A percentile compares a stretch with the other conserved stretches of the same genome.
Evolutionary conservation across 2,329 filamentous ascomycete species (phyloP).

Genomic region (Diaporthe ampelina): DNA sequence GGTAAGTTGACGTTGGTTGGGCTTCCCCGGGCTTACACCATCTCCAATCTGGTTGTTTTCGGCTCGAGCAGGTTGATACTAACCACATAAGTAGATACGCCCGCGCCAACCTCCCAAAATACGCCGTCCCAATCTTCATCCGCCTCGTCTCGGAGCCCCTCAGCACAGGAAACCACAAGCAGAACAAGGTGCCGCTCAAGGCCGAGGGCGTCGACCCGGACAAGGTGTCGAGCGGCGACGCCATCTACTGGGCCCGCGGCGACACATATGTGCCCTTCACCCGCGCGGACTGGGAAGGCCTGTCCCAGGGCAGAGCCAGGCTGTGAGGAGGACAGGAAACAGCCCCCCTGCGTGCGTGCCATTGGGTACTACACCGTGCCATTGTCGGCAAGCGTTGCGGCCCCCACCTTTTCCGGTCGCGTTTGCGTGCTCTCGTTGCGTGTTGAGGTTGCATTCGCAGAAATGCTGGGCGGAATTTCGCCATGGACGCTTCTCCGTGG

Average conservation of each 20-base stretch:
- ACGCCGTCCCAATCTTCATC: constrained; percentile 82
- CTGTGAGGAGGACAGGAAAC: constrained; percentile 41
- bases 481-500: too few relatives aligned
- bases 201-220: constrained; percentile 75
- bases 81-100: constrained; percentile 57
- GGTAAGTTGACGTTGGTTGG: constrained; percentile 49
- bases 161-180: constrained; percentile 83
- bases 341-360: too few relatives aligned
- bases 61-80: too few relatives aligned
- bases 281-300: constrained; percentile 68
- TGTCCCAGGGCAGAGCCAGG: constrained; percentile 48
- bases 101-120: constrained; percentile 74
- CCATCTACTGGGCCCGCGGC: constrained; percentile 69
- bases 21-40: too few relatives aligned
- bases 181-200: constrained; percentile 80
- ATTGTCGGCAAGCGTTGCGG: neutral
- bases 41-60: neutral
- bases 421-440: neutral
- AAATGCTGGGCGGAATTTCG: neutral
- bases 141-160: constrained; percentile 70
- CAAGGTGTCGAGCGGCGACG: constrained; percentile 58
- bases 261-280: constrained; percentile 72
- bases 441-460: neutral
- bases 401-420: neutral
- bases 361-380: neutral